Base-by-base conservation (phyloP, 768 basidiomycete genomes). In the Tulasnella calospora region DNA sequence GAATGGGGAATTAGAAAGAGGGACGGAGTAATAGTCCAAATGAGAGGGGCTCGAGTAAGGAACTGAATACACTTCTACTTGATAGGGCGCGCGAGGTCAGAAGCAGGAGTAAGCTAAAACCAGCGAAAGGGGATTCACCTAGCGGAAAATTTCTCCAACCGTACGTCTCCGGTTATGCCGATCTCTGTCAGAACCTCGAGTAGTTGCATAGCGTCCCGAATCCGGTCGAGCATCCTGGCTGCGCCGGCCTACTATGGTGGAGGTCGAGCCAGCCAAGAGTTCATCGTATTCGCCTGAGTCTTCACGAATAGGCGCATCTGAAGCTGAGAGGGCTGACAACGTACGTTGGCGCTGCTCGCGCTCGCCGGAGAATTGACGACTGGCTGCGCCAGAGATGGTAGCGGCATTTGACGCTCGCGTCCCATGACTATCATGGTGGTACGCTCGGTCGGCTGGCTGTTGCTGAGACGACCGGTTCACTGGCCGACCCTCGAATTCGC, bases 261-360 rank as follows among this genome's bases (percentile, higher is more conserved):
- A 67, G 35, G 61, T 67, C 61, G 61, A 51, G 51, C 51, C 30
- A 15, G 30, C 61, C 33, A 67, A 30, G 61, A 67, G 0, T 15
- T 67, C 61, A 2, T 67, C 61, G 30, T 67, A 67, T 35, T 67
- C 61, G 15, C 61, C 61, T 6, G 61, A 67, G 30, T 67, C 61
- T 67, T 67, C 61, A 30, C 61, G 61, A 27, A 67, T 67, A 19
- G 30, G 30, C 61, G 27, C 36, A 23, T 76, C 75, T 8, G 75
- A 76, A 1, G 75, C 36, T 30, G 75, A 76, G 19, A 38, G 55
- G 17, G 75, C 44, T 12, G 75, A 76, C 21, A 76, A 27, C 5
- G 33, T 55, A 27, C 75, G 47, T 38, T 61, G 75, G 15, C 75
- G 75, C 57, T 76, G 75, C 12, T 55, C 75, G 3, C 75, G 51